Conservation (phyloP, 129 eudicot species). For the Chrysanthemum makinoi region DNA sequence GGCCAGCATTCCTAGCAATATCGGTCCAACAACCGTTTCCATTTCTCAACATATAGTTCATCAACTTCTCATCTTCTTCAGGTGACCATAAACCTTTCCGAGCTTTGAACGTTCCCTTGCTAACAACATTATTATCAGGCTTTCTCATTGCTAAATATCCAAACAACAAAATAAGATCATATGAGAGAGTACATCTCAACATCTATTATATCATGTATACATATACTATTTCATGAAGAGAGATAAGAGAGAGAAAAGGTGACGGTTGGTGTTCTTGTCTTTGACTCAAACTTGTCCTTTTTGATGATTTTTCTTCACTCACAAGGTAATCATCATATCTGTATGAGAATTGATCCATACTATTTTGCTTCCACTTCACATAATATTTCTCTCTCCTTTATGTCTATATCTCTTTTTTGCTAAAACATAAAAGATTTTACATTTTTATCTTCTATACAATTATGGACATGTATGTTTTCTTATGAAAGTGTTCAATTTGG, state of each 20-base stretch:
- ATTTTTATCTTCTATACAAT: no score
- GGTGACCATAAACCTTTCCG: slow-evolving; percentile 96
- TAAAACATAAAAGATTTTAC: no score
- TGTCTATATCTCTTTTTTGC: slow-evolving; percentile 16
- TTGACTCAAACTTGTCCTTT: slow-evolving; percentile 50
- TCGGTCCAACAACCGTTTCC: slow-evolving; percentile 94
- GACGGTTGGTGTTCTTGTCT: slow-evolving; percentile 45
- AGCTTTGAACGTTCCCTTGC: slow-evolving; percentile 35
- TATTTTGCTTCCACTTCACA: slow-evolving; percentile 40
- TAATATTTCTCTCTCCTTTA: slow-evolving; percentile 33
- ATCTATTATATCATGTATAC: slow-evolving; percentile 21
- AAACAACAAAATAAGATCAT: slow-evolving; percentile 13
- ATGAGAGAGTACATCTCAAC: slow-evolving; percentile 18
- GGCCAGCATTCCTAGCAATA: slow-evolving; percentile 58
- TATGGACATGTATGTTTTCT: no score
- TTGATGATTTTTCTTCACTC: slow-evolving; percentile 78
- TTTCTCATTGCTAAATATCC: slow-evolving; percentile 46
- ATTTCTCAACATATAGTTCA: slow-evolving; percentile 76
- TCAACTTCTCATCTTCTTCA: slow-evolving; percentile 85
- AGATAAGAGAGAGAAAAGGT: slow-evolving; percentile 36
- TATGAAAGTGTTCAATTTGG: no score
- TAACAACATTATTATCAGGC: slow-evolving; percentile 41
- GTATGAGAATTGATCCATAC: slow-evolving; percentile 32
- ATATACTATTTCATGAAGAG: slow-evolving; percentile 17
- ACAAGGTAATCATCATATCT: slow-evolving; percentile 67